These are phyloP conservation scores for Coemansia sp. DNA, from an alignment of 192 early-diverging fungal genomes.

Conservation along the genomic window DNA sequence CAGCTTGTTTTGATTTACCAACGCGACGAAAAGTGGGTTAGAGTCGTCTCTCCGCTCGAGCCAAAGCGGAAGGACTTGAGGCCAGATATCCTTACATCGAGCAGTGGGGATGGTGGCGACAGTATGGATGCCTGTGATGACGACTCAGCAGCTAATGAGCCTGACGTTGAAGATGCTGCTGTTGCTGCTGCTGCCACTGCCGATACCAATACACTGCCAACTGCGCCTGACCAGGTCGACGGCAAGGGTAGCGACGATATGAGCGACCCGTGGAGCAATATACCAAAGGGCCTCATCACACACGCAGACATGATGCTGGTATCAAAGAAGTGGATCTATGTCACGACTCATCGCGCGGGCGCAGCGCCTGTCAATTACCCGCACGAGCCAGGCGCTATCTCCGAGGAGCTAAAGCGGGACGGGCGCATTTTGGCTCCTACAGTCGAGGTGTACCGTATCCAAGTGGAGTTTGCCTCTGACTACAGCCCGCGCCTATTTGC, in stretches of 20 bases:
- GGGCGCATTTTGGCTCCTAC: constrained; percentile 41
- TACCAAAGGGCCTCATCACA: constrained; percentile 47
- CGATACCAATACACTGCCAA: neutral
- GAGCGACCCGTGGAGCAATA: constrained; percentile 49
- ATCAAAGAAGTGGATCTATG: constrained; percentile 56
- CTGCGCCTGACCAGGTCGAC: constrained; percentile 16
- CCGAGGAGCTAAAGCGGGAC: constrained; percentile 27
- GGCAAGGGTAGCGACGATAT: neutral
- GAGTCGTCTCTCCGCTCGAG: constrained; percentile 42
- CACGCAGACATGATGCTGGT: constrained; percentile 58
- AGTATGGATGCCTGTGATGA: neutral
- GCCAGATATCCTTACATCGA: neutral
- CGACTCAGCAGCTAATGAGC: neutral
- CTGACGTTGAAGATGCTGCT: neutral
- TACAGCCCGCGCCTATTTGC: constrained; percentile 56
- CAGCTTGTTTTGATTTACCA: constrained; percentile 54
- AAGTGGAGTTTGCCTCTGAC: constrained; percentile 56
- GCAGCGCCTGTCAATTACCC: constrained; percentile 35
- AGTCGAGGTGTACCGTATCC: constrained; percentile 51
- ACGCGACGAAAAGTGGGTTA: constrained; percentile 50
- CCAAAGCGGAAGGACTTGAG: constrained; percentile 23
- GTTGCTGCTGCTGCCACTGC: neutral
- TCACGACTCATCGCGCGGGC: constrained; percentile 44
- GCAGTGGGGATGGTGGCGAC: neutral
- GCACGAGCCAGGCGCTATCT: constrained; percentile 45